A percentile compares a stretch with the other conserved stretches of the same genome.
Evolutionary conservation across 768 basidiomycete species (phyloP).

Genomic region (Hirschioporus abietinus): DNA sequence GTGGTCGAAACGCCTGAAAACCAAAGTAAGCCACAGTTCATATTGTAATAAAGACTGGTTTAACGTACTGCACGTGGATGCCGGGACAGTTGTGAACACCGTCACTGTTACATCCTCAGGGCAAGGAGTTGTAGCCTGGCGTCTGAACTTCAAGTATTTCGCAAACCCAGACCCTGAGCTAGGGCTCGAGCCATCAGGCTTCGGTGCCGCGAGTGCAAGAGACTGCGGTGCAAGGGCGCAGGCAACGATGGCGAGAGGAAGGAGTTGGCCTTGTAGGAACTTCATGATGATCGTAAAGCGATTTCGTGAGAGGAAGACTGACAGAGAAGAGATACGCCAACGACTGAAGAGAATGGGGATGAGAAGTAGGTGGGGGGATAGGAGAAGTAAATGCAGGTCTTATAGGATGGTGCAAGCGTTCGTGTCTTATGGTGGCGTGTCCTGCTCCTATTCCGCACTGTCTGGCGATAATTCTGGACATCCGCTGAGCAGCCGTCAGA

Average conservation of each 20-base stretch:
- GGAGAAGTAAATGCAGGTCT: neutral
- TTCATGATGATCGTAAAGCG: neutral
- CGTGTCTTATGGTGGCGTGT: neutral
- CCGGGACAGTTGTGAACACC: neutral
- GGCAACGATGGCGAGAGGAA: neutral
- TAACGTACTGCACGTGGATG: neutral
- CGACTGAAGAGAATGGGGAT: neutral
- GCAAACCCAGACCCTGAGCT: neutral
- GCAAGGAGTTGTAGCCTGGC: neutral
- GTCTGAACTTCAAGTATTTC: neutral
- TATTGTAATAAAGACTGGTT: neutral
- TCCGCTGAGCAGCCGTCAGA: neutral
- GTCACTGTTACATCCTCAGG: neutral
- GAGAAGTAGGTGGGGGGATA: conserved; percentile 1
- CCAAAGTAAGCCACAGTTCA: neutral
- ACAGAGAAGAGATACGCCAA: neutral
- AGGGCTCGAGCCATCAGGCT: neutral
- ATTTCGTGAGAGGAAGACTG: neutral
- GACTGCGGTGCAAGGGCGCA: neutral
- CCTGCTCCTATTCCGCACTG: neutral
- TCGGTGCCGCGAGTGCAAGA: neutral
- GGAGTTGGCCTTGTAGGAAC: neutral
- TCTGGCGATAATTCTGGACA: neutral
- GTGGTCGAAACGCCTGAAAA: neutral
- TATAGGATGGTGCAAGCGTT: neutral